phyloP scores from a whole-genome alignment of 1,139 yeast genomes.

The Suhomyces wounanorum region DNA sequence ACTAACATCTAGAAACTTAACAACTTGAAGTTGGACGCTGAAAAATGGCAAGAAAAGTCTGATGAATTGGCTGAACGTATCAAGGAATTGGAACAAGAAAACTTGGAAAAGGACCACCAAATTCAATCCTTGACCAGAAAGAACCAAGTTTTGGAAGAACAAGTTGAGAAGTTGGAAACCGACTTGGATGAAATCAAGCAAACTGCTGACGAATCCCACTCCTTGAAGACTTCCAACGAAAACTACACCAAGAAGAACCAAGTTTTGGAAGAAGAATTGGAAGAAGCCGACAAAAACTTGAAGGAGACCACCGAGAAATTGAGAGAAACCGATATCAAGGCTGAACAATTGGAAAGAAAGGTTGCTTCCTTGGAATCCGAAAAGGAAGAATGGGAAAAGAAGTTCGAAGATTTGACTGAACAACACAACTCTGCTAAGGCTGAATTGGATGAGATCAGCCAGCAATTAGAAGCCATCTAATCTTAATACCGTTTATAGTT shows the following conservation, averaged over 20 bases:
- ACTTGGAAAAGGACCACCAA: constrained; percentile 90
- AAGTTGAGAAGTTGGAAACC: constrained; percentile 84
- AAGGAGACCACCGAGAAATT: constrained; percentile 92
- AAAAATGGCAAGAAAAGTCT: constrained; percentile 94
- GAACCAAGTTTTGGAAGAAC: constrained; percentile 86
- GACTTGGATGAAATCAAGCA: constrained; percentile 81
- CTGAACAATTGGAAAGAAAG: constrained; percentile 95
- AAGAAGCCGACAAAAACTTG: constrained; percentile 86
- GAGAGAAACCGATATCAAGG: constrained; percentile 94
- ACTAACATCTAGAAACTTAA: constrained; percentile 64
- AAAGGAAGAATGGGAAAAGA: constrained; percentile 89
- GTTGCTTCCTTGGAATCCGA: constrained; percentile 90
- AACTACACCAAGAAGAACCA: constrained; percentile 90
- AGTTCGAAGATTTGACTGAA: constrained; percentile 83
- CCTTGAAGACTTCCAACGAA: constrained; percentile 86
- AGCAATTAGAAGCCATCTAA: constrained; percentile 87
- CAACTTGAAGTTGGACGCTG: constrained; percentile 91
- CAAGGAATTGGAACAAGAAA: constrained; percentile 90
- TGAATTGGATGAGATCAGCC: constrained; percentile 91
- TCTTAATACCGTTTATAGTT: constrained; percentile 11
- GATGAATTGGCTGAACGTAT: constrained; percentile 81
- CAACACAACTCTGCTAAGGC: constrained; percentile 82
- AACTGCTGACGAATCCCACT: constrained; percentile 90
- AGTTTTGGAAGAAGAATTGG: constrained; percentile 91
- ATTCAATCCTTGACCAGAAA: constrained; percentile 91